phyloP scores from a whole-genome alignment of 306 rosid genomes.

The Alnus rubra region DNA sequence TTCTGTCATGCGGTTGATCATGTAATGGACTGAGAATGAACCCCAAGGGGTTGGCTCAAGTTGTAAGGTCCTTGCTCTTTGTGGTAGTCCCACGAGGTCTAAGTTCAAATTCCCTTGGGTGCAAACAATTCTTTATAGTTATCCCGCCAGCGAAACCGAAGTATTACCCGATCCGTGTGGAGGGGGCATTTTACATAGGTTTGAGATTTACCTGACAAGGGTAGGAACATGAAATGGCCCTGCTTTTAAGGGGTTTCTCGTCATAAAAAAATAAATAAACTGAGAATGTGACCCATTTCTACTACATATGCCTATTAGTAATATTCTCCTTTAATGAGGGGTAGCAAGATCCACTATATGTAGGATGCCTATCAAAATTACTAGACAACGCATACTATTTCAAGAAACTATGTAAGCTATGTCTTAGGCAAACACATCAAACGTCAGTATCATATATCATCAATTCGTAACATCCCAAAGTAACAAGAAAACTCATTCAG shows the following conservation, averaged over 20 bases:
- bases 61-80: no score
- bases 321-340: not conserved
- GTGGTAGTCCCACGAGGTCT: no score
- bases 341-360: not conserved
- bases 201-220: no score
- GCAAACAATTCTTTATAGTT: no score
- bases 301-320: not conserved
- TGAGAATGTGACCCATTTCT: not conserved
- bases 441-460: not conserved
- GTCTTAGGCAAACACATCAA: not conserved
- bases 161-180: no score
- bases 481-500: not conserved
- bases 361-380: not conserved
- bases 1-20: not conserved
- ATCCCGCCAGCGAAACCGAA: no score
- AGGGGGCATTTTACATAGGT: no score
- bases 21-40: not conserved
- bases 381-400: not conserved
- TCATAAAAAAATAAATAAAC: not conserved
- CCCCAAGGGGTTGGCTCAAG: no score
- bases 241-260: no score
- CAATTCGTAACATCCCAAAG: not conserved
- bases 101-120: no score
- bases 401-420: not conserved
- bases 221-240: no score